Conservation (phyloP, 2,329 filamentous ascomycete genomes). For the Coniochaeta hoffmannii region DNA sequence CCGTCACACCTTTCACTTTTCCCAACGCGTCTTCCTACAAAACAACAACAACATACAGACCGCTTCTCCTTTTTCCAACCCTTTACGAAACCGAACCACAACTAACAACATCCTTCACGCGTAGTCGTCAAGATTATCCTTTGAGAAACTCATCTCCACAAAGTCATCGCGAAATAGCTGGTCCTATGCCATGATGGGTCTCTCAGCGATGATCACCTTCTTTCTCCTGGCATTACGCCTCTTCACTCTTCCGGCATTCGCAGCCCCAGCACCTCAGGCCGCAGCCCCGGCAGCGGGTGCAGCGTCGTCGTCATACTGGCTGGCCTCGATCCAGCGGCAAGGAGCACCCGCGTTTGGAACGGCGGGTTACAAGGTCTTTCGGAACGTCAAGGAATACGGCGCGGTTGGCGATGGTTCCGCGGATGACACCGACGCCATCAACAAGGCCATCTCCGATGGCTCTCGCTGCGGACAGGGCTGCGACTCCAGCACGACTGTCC, state of each 20-base stretch:
- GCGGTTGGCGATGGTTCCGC: slow-evolving; percentile 60
- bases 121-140: neutral
- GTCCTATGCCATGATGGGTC: slow-evolving; percentile 34
- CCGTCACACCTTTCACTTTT: neutral
- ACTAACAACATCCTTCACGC: neutral
- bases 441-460: slow-evolving; percentile 70
- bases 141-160: neutral
- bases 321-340: slow-evolving; percentile 60
- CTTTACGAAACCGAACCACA: slow-evolving; percentile 3
- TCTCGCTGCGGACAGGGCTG: slow-evolving; percentile 74
- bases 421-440: slow-evolving; percentile 88
- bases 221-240: slow-evolving; percentile 36
- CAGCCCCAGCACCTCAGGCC: slow-evolving; percentile 22
- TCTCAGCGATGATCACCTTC: slow-evolving; percentile 33
- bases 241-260: slow-evolving; percentile 24
- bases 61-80: neutral
- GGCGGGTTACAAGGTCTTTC: slow-evolving; percentile 61
- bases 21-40: neutral
- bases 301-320: slow-evolving; percentile 57
- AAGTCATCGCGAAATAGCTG: slow-evolving; percentile 20
- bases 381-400: slow-evolving; percentile 71
- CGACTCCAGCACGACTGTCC: slow-evolving; percentile 75
- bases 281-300: slow-evolving; percentile 6
- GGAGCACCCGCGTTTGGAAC: slow-evolving; percentile 58
- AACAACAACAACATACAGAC: neutral